Base-by-base conservation (phyloP, 2,329 filamentous ascomycete species). In the Pseudogymnoascus sp. region DNA sequence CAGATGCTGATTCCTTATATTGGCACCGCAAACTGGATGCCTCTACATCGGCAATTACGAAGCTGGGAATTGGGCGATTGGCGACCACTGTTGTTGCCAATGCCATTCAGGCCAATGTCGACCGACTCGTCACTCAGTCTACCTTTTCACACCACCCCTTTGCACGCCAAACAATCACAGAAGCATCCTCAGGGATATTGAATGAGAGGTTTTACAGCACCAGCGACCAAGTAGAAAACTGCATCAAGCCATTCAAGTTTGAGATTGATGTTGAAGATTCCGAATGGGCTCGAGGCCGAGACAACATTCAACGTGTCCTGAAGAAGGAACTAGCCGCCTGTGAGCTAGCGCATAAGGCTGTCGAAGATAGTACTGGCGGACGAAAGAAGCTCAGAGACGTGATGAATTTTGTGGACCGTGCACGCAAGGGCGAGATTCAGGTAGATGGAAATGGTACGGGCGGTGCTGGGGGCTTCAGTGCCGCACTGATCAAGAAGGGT, bases 241-340 rank as follows among this genome's bases (percentile, higher is more conserved):
- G 93, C 72, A 95, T 99, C 75, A 99, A 99, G 74, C 94, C 95
- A 0, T 99, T 93, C 79, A 99, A 99, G 72, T 97, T 93, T 67
- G 91, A 97, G 64, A 96, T 99, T 62, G 94, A 99, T 68, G 86
- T 99, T 47, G 91, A 96, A 70, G 89, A 92, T 38, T 80, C 85
- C 6, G 95, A 99, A 72, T 99, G 94, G 94, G 74, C 80, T 3
- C 85, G 89, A 63, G 92, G 91, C 0, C 82, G 93, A 59, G 91
- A 96, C 50, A 94, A 95, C 67, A 87, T 93, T 1, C 82, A 85
- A 38, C 81, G 79, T 7, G 86, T 94, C 1, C 77, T 99, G n/a
- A 95, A 95, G 73, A 86, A 88, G 58, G 94, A 99, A 72, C 79
- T 99, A 3, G 82, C 84, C 62, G 90, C 91, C 22, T 96, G 91